Evolutionary conservation across 441 rosid genomes (phyloP).

Genomic region (Pelargonium exstipulatum): DNA sequence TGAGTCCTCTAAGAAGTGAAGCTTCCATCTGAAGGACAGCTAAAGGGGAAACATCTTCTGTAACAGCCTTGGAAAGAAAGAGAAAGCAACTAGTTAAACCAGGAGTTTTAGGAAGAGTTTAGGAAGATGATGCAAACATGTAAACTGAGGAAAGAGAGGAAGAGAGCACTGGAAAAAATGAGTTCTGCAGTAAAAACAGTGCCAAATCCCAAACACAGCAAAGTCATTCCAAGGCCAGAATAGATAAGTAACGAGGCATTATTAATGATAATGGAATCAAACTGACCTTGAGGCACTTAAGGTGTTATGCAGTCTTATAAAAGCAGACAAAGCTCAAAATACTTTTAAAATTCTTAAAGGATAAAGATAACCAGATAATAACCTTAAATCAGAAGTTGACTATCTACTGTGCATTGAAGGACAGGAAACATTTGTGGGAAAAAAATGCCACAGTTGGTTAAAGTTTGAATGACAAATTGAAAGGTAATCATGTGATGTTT

Average conservation of each 20-base stretch:
- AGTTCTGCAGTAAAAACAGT: not conserved
- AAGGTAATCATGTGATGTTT: not conserved
- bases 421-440: not conserved
- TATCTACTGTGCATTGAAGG: not conserved
- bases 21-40: slow-evolving; percentile 43
- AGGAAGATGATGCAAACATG: slow-evolving; percentile 9
- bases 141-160: not conserved
- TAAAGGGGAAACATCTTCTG: slow-evolving; percentile 39
- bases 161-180: not conserved
- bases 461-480: not conserved
- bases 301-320: too few species aligned
- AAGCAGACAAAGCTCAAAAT: too few species aligned
- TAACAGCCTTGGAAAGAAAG: slow-evolving; percentile 35
- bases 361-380: not conserved
- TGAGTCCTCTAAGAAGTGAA: slow-evolving; percentile 38
- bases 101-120: too few species aligned
- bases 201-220: not conserved
- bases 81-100: slow-evolving; percentile 2
- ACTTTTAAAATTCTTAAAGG: too few species aligned
- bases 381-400: not conserved
- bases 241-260: not conserved
- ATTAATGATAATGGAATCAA: too few species aligned
- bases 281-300: too few species aligned
- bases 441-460: not conserved
- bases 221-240: slow-evolving; percentile 2